phyloP scores from a whole-genome alignment of 208 protist species.

The Acanthamoeba sp. region DNA sequence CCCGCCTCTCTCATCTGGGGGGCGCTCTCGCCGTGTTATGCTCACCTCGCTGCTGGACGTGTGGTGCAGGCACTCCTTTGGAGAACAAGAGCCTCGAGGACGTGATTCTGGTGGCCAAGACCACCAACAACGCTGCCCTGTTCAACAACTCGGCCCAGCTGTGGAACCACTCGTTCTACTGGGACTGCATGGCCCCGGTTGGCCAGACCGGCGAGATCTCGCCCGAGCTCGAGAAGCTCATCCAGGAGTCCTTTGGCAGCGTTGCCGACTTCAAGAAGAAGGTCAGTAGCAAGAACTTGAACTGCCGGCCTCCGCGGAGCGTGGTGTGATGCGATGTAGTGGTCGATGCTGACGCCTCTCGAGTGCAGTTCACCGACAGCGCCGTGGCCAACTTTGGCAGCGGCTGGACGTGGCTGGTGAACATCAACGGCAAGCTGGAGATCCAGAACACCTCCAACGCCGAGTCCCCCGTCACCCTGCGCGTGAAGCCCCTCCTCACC shows the following conservation, averaged over 20 bases:
- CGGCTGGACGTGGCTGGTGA: slow-evolving; percentile 80
- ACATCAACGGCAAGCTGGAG: slow-evolving; percentile 76
- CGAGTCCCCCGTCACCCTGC: slow-evolving; percentile 41
- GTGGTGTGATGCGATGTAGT: too few relatives aligned
- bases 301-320: too few relatives aligned
- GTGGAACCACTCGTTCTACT: slow-evolving; percentile 83
- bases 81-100: slow-evolving; percentile 78
- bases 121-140: slow-evolving; percentile 63
- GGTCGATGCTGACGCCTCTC: too few relatives aligned
- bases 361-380: slow-evolving; percentile 75
- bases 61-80: neutral
- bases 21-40: neutral
- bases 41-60: slow-evolving; percentile 39
- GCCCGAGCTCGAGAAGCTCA: slow-evolving; percentile 46
- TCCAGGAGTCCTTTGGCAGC: slow-evolving; percentile 75
- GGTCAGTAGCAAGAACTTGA: neutral
- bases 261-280: slow-evolving; percentile 80
- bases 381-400: slow-evolving; percentile 77
- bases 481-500: slow-evolving; percentile 75
- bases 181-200: slow-evolving; percentile 73
- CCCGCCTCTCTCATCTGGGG: neutral
- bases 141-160: slow-evolving; percentile 82
- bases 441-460: slow-evolving; percentile 77
- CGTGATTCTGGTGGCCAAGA: slow-evolving; percentile 76
- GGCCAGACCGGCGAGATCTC: slow-evolving; percentile 69